Evolutionary conservation across 306 rosid species (phyloP).

Genomic region (Nissolia schottii): DNA sequence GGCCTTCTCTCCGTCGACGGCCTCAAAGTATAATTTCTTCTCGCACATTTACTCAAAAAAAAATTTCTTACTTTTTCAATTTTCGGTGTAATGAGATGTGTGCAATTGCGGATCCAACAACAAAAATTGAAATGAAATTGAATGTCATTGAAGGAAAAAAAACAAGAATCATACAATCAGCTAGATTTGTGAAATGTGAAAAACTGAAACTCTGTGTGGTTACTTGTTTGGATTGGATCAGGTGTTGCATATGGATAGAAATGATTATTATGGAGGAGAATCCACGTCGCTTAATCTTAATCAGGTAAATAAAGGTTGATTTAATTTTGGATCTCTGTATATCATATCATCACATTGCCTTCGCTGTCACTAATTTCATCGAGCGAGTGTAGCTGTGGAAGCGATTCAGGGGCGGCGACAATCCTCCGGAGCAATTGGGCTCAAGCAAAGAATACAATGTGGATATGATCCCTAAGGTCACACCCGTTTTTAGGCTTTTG

Average conservation of each 20-base stretch:
- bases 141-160: neutral
- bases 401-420: slow-evolving; percentile 40
- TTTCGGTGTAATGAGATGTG: neutral
- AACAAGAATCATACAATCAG: neutral
- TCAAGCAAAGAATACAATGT: slow-evolving; percentile 53
- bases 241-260: slow-evolving; percentile 64
- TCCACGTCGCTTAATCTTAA: slow-evolving; percentile 50
- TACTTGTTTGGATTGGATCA: neutral
- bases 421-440: slow-evolving; percentile 38
- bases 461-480: slow-evolving; percentile 65
- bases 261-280: slow-evolving; percentile 59
- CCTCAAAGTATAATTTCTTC: slow-evolving; percentile 32
- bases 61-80: neutral
- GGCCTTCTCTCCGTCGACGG: slow-evolving; percentile 55
- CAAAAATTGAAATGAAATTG: neutral
- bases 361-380: neutral
- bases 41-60: neutral
- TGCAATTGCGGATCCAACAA: neutral
- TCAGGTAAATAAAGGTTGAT: slow-evolving; percentile 26
- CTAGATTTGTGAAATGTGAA: neutral
- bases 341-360: too few species aligned
- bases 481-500: neutral
- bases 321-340: neutral
- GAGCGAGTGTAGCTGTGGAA: slow-evolving; percentile 42
- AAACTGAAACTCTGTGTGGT: neutral